A percentile compares a stretch with the other conserved stretches of the same genome.
Evolutionary conservation across 768 basidiomycete genomes (phyloP).

Genomic region (Cystobasidium ongulense): DNA sequence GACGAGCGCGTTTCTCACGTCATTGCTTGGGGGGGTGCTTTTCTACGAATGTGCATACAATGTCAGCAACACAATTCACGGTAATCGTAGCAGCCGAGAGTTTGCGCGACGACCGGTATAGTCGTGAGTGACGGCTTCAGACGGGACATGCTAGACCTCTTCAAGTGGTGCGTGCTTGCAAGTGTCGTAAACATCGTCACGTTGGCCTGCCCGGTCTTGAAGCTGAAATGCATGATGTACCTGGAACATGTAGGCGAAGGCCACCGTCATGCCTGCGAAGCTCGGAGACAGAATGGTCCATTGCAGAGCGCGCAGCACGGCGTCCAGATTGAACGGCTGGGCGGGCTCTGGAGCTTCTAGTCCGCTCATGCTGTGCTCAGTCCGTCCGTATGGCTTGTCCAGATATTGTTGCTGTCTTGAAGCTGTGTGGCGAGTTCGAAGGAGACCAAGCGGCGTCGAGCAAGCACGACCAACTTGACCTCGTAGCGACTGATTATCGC

Average conservation of each 20-base stretch:
- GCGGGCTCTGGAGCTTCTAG: slow-evolving; percentile 11
- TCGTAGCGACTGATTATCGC: background rate
- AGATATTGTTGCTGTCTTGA: background rate
- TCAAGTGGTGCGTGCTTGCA: too few relatives aligned
- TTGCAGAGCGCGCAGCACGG: slow-evolving; percentile 1
- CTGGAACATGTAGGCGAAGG: slow-evolving; percentile 12
- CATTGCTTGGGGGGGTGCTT: background rate
- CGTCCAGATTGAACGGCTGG: slow-evolving; percentile 8
- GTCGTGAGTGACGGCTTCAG: too few relatives aligned
- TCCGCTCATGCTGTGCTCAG: slow-evolving; percentile 3
- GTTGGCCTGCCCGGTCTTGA: too few relatives aligned
- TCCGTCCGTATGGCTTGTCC: background rate
- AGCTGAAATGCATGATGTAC: background rate
- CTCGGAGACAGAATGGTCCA: slow-evolving; percentile 12
- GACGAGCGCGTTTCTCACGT: background rate
- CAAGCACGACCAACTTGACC: background rate
- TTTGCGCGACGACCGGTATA: background rate
- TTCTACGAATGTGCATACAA: background rate
- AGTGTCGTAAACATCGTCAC: too few relatives aligned
- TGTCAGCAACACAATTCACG: too few relatives aligned
- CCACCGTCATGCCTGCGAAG: slow-evolving; percentile 3
- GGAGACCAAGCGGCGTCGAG: background rate
- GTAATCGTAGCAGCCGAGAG: background rate
- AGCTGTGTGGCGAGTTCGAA: background rate
- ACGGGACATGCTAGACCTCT: too few relatives aligned